These are phyloP conservation scores for Cephaloascus albidus DNA, from an alignment of 805 yeast genomes.

Conservation along the genomic window DNA sequence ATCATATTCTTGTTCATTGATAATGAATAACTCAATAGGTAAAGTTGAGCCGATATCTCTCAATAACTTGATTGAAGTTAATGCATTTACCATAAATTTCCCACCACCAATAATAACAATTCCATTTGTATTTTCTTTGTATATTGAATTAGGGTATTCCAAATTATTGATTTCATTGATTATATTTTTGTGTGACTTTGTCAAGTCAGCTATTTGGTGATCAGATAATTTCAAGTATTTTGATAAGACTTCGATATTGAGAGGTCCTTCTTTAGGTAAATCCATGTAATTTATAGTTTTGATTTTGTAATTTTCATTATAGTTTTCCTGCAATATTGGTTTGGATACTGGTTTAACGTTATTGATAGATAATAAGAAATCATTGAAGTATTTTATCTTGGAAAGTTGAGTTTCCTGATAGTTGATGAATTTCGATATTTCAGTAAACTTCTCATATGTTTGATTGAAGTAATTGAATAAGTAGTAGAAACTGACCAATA, in stretches of 20 bases:
- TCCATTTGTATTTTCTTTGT: constrained; percentile 15
- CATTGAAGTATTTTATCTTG: background rate
- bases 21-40: constrained; percentile 29
- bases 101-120: constrained; percentile 26
- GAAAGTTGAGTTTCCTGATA: background rate
- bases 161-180: background rate
- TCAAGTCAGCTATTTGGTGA: background rate
- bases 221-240: background rate
- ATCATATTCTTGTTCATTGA: constrained; percentile 21
- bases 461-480: background rate
- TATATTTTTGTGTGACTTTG: background rate
- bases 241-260: background rate
- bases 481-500: too few species aligned
- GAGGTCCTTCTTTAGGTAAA: background rate
- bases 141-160: constrained; percentile 8
- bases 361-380: background rate
- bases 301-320: background rate
- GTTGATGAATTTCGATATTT: background rate
- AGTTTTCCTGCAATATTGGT: background rate
- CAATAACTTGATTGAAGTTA: constrained; percentile 4
- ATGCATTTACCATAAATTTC: constrained; percentile 13
- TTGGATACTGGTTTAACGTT: background rate
- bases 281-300: background rate
- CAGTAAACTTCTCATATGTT: background rate
- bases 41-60: constrained; percentile 26